Percentiles rank a stretch among this genome's conserved stretches.
Conservation (phyloP, 2,329 filamentous ascomycete species). For the Clarireedia hainanense region DNA sequence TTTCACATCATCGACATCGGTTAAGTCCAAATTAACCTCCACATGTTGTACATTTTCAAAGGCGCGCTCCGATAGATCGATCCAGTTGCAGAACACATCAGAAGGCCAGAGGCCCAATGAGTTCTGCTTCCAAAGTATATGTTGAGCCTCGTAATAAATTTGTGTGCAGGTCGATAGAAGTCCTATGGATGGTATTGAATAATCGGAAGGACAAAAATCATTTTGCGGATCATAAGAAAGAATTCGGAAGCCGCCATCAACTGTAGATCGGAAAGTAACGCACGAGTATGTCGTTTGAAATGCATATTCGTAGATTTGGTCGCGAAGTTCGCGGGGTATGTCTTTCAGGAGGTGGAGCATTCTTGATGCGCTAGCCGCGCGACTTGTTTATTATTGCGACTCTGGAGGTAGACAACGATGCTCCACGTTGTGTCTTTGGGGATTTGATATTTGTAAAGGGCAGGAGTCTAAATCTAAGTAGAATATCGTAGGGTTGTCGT, state of each 20-base stretch:
- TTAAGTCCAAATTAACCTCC: constrained; percentile 4
- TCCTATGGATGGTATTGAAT: background rate
- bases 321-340: constrained; percentile 5
- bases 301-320: constrained; percentile 6
- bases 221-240: constrained; percentile 5
- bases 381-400: background rate
- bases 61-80: background rate
- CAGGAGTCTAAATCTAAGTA: background rate
- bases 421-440: too few relatives aligned
- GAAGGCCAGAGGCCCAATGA: constrained; percentile 5
- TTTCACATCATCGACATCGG: background rate
- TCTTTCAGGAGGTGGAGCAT: background rate
- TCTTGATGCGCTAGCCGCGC: background rate
- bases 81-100: constrained; percentile 1
- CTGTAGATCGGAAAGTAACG: constrained; percentile 1
- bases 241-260: background rate
- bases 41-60: background rate
- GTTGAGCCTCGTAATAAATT: background rate
- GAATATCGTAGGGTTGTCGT: background rate
- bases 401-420: background rate
- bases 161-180: background rate
- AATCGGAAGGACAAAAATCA: background rate
- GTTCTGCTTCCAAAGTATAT: constrained; percentile 2
- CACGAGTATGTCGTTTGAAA: background rate
- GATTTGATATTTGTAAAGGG: background rate